Base-by-base conservation (phyloP, 2,329 filamentous ascomycete species). In the Alternaria novae-zelandiae region DNA sequence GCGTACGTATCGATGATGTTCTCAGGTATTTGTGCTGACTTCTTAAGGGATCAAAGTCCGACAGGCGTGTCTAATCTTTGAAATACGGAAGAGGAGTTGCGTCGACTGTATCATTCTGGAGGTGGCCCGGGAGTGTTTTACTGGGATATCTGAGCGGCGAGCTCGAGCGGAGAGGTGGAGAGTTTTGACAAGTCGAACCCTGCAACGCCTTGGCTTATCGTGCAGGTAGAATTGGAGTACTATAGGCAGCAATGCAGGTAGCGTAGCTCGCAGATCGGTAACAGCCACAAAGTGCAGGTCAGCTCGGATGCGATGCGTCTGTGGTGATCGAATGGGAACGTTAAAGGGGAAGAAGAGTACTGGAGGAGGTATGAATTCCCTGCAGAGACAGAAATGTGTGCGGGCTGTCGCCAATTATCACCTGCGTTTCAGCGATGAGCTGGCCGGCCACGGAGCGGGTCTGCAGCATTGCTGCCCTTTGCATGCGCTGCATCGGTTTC, bases 31-130 rank as follows among this genome's bases (percentile, higher is more conserved):
- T 50, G 53, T 70, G 62, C 57, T 67, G 41, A 69, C 70, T 45
- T 51, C 54, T 77, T 69, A 80, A 65, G 77, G 77, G 71, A 74
- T 74, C 66, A 75, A 70, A 63, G 68, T 72, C 72, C 75, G 71
- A 66, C 70, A 70, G 67, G 70, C 66, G 70, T 71, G 72, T 70
- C 70, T 73, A 65, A 67, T 69, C 70, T 71, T 76, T 66, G 69
- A 68, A 70, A 70, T 75, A 61, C 70, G 73, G 69, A 74, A 74
- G 59, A 74, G 74, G 66, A 70, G 71, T 64, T 79, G 77, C 70
- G 75, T 71, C 72, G 76, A 78, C 74, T 79, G 70, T 80, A 77
- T 78, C 79, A 81, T 81, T 78, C 79, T 80, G 72, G 70, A 74
- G 68, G 70, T 72, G 72, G 63, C 68, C 67, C 69, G 69, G 68